phyloP scores from a whole-genome alignment of 139 green algal species.

The Eudorina sp. region DNA sequence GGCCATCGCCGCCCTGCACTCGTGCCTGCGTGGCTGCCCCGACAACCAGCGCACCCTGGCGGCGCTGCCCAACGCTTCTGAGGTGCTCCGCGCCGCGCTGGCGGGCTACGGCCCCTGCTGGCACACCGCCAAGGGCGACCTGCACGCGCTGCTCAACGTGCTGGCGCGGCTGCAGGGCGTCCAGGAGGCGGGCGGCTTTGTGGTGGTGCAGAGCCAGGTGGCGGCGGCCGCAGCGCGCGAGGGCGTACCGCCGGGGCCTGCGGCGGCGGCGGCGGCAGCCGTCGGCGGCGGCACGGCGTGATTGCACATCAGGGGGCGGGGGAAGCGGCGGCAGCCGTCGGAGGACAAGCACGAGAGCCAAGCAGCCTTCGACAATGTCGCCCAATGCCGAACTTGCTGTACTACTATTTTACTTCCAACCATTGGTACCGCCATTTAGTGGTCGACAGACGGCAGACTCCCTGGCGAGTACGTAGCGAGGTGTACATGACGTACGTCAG shows the following conservation, averaged over 20 bases:
- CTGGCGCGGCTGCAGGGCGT: slow-evolving; percentile 38
- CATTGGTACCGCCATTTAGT: too few relatives aligned
- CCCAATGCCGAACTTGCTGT: too few relatives aligned
- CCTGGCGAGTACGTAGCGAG: too few relatives aligned
- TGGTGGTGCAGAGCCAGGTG: slow-evolving; percentile 39
- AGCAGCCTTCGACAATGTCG: too few relatives aligned
- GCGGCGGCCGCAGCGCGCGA: background rate
- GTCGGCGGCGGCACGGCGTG: background rate
- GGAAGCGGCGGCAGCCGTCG: too few relatives aligned
- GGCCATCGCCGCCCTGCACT: slow-evolving; percentile 38
- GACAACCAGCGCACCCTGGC: slow-evolving; percentile 50
- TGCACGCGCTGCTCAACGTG: slow-evolving; percentile 50
- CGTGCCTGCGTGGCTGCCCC: slow-evolving; percentile 41
- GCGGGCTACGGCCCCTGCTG: slow-evolving; percentile 46
- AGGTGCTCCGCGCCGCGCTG: slow-evolving; percentile 42
- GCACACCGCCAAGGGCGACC: slow-evolving; percentile 42
- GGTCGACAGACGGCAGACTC: too few relatives aligned
- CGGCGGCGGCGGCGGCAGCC: background rate
- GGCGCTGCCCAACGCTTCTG: slow-evolving; percentile 13
- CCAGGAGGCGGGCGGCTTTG: slow-evolving; percentile 47
- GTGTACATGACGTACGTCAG: too few relatives aligned
- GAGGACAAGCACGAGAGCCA: too few relatives aligned
- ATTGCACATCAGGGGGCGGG: too few relatives aligned
- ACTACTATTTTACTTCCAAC: too few relatives aligned
- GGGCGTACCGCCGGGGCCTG: too few relatives aligned